Conservation (phyloP, 805 yeast species). For the Hanseniaspora nectarophila region DNA sequence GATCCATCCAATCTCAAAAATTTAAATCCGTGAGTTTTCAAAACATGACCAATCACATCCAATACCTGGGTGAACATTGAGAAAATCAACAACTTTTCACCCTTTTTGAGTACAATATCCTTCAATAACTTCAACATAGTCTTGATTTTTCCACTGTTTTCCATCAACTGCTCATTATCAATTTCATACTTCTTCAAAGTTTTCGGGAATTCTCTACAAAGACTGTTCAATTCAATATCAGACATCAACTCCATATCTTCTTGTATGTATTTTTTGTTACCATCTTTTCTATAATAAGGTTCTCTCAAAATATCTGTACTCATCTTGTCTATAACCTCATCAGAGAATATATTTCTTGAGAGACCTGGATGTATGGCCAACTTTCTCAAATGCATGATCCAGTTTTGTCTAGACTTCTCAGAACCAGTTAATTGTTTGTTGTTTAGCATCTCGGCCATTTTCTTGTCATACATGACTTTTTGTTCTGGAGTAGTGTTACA, state of each 20-base stretch:
- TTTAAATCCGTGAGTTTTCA: slow-evolving; percentile 51
- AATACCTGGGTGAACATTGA: slow-evolving; percentile 87
- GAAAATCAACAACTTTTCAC: slow-evolving; percentile 65
- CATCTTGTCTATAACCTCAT: slow-evolving; percentile 50
- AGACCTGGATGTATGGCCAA: slow-evolving; percentile 87
- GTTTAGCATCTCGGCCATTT: slow-evolving; percentile 29
- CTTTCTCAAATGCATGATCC: slow-evolving; percentile 79
- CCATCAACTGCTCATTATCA: slow-evolving; percentile 41
- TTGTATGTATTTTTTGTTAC: slow-evolving; percentile 61
- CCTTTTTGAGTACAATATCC: slow-evolving; percentile 37
- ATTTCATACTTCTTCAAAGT: slow-evolving; percentile 46
- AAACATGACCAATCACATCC: slow-evolving; percentile 70
- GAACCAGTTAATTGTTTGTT: slow-evolving; percentile 20
- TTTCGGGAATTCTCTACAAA: slow-evolving; percentile 63
- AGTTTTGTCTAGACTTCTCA: slow-evolving; percentile 37
- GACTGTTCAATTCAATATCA: slow-evolving; percentile 70
- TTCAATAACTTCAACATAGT: slow-evolving; percentile 48
- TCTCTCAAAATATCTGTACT: slow-evolving; percentile 68
- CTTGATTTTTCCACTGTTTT: slow-evolving; percentile 63
- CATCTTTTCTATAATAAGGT: slow-evolving; percentile 57
- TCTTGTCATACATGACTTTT: slow-evolving; percentile 43
- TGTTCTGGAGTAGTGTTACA: slow-evolving; percentile 55
- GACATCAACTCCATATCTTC: slow-evolving; percentile 96
- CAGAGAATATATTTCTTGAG: slow-evolving; percentile 55
- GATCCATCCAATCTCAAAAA: slow-evolving; percentile 86